Percentiles rank a stretch among this genome's conserved stretches.
These are phyloP conservation scores for Syzygium syzygioides DNA, from an alignment of 441 rosid species.

Conservation along the genomic window DNA sequence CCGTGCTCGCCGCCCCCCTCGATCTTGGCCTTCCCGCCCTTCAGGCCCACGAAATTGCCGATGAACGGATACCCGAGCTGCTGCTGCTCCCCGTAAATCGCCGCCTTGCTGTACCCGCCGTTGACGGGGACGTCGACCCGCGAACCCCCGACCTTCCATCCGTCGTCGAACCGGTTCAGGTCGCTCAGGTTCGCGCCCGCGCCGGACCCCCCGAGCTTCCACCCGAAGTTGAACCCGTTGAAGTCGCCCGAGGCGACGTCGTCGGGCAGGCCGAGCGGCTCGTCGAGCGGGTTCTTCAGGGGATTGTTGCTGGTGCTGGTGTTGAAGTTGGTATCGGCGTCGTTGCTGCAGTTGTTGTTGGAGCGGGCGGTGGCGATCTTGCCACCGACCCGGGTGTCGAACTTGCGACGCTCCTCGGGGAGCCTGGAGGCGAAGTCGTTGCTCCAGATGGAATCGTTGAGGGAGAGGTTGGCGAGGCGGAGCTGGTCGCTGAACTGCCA, in stretches of 20 bases:
- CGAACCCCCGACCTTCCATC: constrained; percentile 1
- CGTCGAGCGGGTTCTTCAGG: neutral
- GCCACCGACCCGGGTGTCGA: constrained; percentile 68
- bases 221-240: constrained; percentile 17
- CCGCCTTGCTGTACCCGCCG: constrained; percentile 79
- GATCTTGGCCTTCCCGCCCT: constrained; percentile 42
- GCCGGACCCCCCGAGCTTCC: constrained; percentile 10
- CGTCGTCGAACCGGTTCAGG: constrained; percentile 28
- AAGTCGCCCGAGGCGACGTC: neutral
- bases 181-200: neutral
- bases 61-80: neutral
- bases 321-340: neutral
- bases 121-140: constrained; percentile 22
- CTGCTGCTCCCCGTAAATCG: constrained; percentile 35
- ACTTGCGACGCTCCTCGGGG: constrained; percentile 27
- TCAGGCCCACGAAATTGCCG: constrained; percentile 27
- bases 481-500: constrained; percentile 91
- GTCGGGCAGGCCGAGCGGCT: neutral
- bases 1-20: constrained; percentile 39
- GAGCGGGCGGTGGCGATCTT: neutral
- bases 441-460: constrained; percentile 90
- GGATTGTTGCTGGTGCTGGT: neutral
- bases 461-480: constrained; percentile 66
- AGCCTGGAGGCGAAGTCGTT: constrained; percentile 17
- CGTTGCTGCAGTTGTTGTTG: neutral